phyloP scores from a whole-genome alignment of 2,329 filamentous ascomycete genomes.

The Tolypocladium pustulatum region DNA sequence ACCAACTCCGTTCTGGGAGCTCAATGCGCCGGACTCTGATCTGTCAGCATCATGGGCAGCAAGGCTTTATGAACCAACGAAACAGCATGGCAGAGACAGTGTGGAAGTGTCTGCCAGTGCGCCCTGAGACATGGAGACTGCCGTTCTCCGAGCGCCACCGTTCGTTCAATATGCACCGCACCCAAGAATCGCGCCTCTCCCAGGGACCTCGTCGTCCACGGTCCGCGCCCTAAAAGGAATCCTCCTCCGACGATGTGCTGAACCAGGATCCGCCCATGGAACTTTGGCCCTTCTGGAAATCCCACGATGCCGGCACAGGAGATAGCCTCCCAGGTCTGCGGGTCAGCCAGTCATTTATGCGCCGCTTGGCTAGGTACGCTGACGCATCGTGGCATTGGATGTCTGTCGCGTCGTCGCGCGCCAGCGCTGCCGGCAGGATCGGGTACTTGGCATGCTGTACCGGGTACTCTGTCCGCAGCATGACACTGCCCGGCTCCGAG shows the following conservation, averaged over 20 bases:
- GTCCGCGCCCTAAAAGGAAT: neutral
- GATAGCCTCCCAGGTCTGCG: neutral
- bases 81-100: neutral
- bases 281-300: neutral
- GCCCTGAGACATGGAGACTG: neutral
- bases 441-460: neutral
- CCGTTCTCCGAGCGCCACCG: neutral
- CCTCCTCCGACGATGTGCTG: neutral
- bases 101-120: neutral
- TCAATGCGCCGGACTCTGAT: neutral
- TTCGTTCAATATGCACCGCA: no score
- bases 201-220: neutral
- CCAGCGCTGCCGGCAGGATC: neutral
- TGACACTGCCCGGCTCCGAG: conserved; percentile 3
- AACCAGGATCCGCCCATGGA: neutral
- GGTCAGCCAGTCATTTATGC: neutral
- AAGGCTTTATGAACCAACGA: neutral
- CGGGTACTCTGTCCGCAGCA: neutral
- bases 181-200: neutral
- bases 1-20: neutral
- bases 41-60: neutral
- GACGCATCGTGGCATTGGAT: neutral
- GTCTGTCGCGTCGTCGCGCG: neutral
- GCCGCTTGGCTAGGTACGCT: neutral
- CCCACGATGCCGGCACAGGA: neutral